A percentile compares a stretch with the other conserved stretches of the same genome.
Conservation (phyloP, 495 filamentous ascomycete species). For the Letharia lupina region DNA sequence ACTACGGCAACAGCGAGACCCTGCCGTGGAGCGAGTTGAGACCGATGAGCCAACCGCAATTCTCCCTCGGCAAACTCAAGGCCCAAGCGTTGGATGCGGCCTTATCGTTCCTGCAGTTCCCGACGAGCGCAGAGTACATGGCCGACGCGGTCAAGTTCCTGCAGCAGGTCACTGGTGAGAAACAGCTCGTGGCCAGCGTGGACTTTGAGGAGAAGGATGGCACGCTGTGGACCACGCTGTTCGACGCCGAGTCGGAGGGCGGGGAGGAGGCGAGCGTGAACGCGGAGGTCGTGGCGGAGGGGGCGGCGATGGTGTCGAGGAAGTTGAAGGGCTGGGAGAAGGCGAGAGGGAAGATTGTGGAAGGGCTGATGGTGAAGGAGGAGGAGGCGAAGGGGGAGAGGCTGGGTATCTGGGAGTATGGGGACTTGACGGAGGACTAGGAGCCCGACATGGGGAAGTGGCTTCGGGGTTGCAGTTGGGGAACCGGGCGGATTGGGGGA, state of each 20-base stretch:
- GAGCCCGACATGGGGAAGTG: background rate
- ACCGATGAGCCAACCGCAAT: slow-evolving; percentile 67
- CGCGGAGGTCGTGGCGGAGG: slow-evolving; percentile 70
- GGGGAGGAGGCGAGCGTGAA: slow-evolving; percentile 69
- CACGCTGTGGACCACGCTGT: slow-evolving; percentile 72
- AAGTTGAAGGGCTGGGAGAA: slow-evolving; percentile 89
- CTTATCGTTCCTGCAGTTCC: slow-evolving; percentile 85
- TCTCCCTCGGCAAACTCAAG: slow-evolving; percentile 67
- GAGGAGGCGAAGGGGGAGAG: slow-evolving; percentile 65
- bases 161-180: slow-evolving; percentile 53
- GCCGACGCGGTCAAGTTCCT: slow-evolving; percentile 66
- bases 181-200: slow-evolving; percentile 79
- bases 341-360: slow-evolving; percentile 60
- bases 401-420: slow-evolving; percentile 95
- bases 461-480: background rate
- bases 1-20: slow-evolving; percentile 91
- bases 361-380: slow-evolving; percentile 57
- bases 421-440: slow-evolving; percentile 85
- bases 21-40: slow-evolving; percentile 76
- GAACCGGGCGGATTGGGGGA: background rate
- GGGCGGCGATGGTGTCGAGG: slow-evolving; percentile 77
- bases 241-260: slow-evolving; percentile 57
- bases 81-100: slow-evolving; percentile 80
- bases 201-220: slow-evolving; percentile 73
- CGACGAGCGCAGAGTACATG: slow-evolving; percentile 67